phyloP scores from a whole-genome alignment of 164 flowering plant genomes.

The Annona squamosa region DNA sequence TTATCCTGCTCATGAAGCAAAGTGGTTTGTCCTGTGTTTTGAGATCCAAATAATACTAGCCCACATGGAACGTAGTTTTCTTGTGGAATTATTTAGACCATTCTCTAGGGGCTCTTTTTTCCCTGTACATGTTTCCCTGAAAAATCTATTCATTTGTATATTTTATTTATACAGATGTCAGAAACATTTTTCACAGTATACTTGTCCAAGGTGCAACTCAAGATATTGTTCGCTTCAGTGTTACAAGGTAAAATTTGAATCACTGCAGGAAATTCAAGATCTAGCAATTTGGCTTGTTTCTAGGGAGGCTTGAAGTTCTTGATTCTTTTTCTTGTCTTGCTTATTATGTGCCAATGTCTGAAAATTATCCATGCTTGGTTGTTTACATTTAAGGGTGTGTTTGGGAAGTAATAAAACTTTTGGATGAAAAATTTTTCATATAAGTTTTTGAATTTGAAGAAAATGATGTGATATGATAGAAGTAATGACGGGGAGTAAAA shows the following conservation, averaged over 20 bases:
- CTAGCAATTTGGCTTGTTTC: too few species aligned
- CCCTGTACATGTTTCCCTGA: background rate
- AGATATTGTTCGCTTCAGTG: slow-evolving; percentile 90
- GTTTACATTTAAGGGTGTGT: too few species aligned
- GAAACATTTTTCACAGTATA: slow-evolving; percentile 90
- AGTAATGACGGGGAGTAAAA: too few species aligned
- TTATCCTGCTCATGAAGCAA: too few species aligned
- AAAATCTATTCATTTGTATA: slow-evolving; percentile 1
- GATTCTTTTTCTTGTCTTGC: background rate
- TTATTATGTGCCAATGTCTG: background rate
- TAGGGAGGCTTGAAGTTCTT: background rate
- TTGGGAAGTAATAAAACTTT: too few species aligned
- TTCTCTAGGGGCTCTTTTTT: background rate
- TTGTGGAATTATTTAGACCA: background rate
- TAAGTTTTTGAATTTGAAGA: background rate
- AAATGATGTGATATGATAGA: too few species aligned
- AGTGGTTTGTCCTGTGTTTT: background rate
- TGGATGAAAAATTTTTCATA: too few species aligned
- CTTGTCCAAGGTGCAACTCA: slow-evolving; percentile 87
- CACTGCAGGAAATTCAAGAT: background rate
- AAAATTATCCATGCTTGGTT: background rate
- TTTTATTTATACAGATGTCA: slow-evolving; percentile 51
- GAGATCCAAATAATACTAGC: background rate
- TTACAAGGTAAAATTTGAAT: slow-evolving; percentile 54
- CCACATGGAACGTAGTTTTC: too few species aligned